A percentile compares a stretch with the other conserved stretches of the same genome.
These are phyloP conservation scores for Aspergillus neotritici DNA, from an alignment of 2,329 filamentous ascomycete genomes.

Conservation along the genomic window DNA sequence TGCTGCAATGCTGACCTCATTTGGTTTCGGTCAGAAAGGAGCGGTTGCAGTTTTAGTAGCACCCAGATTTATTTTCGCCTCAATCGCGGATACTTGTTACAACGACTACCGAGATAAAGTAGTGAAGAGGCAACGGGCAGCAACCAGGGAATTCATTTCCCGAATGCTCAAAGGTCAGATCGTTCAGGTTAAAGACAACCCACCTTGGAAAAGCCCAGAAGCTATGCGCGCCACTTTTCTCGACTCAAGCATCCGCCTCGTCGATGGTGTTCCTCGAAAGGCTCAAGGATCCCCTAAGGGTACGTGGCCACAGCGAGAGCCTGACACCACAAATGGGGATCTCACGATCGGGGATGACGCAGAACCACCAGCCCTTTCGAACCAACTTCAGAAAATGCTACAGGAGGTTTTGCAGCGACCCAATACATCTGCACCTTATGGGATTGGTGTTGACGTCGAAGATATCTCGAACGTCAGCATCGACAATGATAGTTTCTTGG, in stretches of 20 bases:
- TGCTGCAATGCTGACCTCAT: slow-evolving; percentile 38
- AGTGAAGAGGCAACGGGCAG: slow-evolving; percentile 7
- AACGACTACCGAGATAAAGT: slow-evolving; percentile 10
- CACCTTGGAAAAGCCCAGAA: slow-evolving; percentile 12
- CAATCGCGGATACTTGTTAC: slow-evolving; percentile 12
- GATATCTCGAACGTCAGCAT: slow-evolving; percentile 81
- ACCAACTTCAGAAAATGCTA: slow-evolving; percentile 9
- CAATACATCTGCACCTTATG: background rate
- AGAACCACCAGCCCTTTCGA: background rate
- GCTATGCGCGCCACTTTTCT: slow-evolving; percentile 11
- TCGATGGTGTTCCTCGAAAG: background rate
- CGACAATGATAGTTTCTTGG: slow-evolving; percentile 83
- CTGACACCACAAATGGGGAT: no score
- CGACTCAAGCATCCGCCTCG: slow-evolving; percentile 10
- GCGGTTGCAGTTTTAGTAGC: slow-evolving; percentile 34
- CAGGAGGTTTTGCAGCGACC: background rate
- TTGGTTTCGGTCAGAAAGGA: slow-evolving; percentile 45
- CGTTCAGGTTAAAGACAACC: slow-evolving; percentile 13
- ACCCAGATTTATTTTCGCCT: slow-evolving; percentile 33
- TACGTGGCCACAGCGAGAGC: background rate
- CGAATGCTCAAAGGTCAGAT: slow-evolving; percentile 10
- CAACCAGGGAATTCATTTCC: slow-evolving; percentile 7
- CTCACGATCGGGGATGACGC: background rate
- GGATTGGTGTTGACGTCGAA: slow-evolving; percentile 45
- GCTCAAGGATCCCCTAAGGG: no score